Conservation (phyloP, 345 rosid genomes). For the Syzygium jambos region DNA sequence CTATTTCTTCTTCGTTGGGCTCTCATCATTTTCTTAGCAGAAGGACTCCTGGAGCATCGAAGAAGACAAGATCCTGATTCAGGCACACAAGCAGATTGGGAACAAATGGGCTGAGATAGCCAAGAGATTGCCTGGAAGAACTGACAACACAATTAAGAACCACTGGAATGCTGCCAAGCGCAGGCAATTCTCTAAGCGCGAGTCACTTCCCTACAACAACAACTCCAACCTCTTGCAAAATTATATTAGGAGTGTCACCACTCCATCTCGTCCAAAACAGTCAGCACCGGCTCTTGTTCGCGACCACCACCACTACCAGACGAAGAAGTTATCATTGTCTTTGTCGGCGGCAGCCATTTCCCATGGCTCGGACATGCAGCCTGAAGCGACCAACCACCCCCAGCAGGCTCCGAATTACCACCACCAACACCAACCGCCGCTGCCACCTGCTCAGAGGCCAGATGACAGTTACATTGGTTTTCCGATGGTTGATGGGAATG, state of each 20-base stretch:
- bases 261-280: neutral
- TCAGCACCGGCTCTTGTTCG: neutral
- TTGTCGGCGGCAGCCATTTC: neutral
- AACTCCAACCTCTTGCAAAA: neutral
- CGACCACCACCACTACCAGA: neutral
- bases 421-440: neutral
- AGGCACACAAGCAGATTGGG: neutral
- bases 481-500: neutral
- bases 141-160: constrained; percentile 2
- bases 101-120: constrained; percentile 5
- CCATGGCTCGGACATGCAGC: neutral
- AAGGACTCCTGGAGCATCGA: neutral
- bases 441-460: neutral
- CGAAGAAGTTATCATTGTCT: neutral
- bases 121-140: neutral
- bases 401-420: neutral
- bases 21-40: neutral
- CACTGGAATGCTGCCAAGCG: constrained; percentile 3
- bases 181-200: neutral
- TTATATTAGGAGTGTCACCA: neutral
- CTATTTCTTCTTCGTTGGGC: neutral
- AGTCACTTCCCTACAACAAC: neutral
- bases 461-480: neutral
- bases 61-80: neutral
- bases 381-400: neutral